Evolutionary conservation across 192 early-diverging fungal genomes (phyloP).

Genomic region (Mycoemilia scoparia): DNA sequence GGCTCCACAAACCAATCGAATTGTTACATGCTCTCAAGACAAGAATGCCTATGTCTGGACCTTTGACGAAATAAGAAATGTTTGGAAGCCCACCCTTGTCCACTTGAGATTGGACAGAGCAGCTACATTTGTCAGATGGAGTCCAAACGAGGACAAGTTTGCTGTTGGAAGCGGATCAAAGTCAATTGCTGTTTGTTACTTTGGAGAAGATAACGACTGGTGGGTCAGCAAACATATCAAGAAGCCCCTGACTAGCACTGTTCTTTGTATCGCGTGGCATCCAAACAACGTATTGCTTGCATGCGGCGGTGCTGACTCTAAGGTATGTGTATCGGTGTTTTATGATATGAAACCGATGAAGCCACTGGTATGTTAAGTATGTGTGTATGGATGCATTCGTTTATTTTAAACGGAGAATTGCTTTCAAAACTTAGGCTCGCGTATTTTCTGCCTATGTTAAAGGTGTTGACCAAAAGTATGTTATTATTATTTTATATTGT

Average conservation of each 20-base stretch:
- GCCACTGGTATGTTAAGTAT: not conserved
- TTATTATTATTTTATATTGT: conserved; percentile 8
- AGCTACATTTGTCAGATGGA: conserved; percentile 86
- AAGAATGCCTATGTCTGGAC: conserved; percentile 98
- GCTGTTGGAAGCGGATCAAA: conserved; percentile 87
- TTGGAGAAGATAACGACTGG: conserved; percentile 92
- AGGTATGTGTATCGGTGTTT: no score
- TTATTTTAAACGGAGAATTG: not conserved
- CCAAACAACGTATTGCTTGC: conserved; percentile 89
- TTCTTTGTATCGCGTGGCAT: conserved; percentile 85
- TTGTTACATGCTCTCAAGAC: conserved; percentile 96
- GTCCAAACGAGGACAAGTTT: conserved; percentile 93
- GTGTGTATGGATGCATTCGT: not conserved
- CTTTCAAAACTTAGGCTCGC: conserved; percentile 65
- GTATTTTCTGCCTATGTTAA: conserved; percentile 94
- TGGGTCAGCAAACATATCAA: conserved; percentile 91
- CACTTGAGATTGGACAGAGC: conserved; percentile 90
- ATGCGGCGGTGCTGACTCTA: conserved; percentile 72
- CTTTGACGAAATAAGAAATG: conserved; percentile 30
- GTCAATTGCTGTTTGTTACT: conserved; percentile 84
- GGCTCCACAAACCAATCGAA: conserved; percentile 84
- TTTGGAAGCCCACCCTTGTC: conserved; percentile 84
- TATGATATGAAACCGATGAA: not conserved
- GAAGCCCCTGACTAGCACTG: conserved; percentile 79
- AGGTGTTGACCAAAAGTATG: conserved; percentile 81